A percentile compares a stretch with the other conserved stretches of the same genome.
phyloP scores from a whole-genome alignment of 2,329 filamentous ascomycete genomes.

The Biscogniauxia sp. region DNA sequence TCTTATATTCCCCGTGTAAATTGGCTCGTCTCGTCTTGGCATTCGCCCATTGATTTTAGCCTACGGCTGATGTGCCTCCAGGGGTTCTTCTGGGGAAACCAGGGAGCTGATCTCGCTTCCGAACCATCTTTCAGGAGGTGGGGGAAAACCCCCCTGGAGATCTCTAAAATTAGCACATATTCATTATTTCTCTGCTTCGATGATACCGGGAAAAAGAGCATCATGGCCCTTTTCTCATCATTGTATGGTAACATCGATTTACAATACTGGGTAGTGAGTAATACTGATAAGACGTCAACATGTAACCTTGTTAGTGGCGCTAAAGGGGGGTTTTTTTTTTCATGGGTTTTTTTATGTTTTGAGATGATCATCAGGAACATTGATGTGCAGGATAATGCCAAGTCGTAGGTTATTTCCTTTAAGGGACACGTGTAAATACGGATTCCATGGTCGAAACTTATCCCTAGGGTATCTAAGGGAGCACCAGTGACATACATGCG shows the following conservation, averaged over 20 bases:
- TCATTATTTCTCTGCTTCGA: conserved; percentile 1
- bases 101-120: conserved; percentile 1
- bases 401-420: neutral
- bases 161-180: conserved; percentile 18
- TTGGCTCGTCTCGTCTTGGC: conserved; percentile 17
- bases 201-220: too few species aligned
- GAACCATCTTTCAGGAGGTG: conserved; percentile 7
- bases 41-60: conserved; percentile 20
- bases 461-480: neutral
- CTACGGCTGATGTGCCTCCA: conserved; percentile 23
- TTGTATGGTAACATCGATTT: too few species aligned
- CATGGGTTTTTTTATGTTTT: neutral
- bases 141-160: conserved; percentile 5
- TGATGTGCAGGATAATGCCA: neutral
- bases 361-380: neutral
- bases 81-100: conserved; percentile 10
- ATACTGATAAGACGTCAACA: neutral
- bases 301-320: neutral
- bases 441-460: neutral
- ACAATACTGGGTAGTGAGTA: too few species aligned
- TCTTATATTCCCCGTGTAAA: neutral
- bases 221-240: neutral
- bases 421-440: neutral
- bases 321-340: neutral
- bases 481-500: neutral